phyloP scores from a whole-genome alignment of 2,329 filamentous ascomycete genomes.

The Nothophoma quercina region DNA sequence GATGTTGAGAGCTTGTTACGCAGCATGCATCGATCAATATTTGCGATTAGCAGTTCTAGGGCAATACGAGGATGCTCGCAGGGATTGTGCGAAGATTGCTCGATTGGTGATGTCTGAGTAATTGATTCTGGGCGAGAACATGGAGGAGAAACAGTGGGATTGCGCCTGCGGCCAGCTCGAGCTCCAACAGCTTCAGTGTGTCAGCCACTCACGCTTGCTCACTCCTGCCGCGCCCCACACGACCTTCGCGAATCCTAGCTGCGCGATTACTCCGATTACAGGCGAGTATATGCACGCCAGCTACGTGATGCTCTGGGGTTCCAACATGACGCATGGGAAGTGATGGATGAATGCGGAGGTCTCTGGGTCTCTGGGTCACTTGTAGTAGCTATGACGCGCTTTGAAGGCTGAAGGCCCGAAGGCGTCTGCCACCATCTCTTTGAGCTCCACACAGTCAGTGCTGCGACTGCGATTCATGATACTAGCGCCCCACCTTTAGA shows the following conservation, averaged over 20 bases:
- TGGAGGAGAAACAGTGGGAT: conserved; percentile 1
- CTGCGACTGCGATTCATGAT: conserved; percentile 4
- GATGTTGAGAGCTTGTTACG: too few relatives aligned
- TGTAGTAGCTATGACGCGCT: not conserved
- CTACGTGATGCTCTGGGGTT: not conserved
- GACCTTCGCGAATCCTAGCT: not conserved
- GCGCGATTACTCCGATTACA: not conserved
- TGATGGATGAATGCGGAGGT: not conserved
- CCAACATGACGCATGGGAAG: not conserved
- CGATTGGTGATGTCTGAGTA: conserved; percentile 48
- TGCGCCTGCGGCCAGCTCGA: not conserved
- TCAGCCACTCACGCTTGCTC: conserved; percentile 5
- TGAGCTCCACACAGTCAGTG: conserved; percentile 11
- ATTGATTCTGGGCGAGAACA: conserved; percentile 25
- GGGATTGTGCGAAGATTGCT: not conserved
- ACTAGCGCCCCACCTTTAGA: conserved; percentile 17
- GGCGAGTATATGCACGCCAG: not conserved
- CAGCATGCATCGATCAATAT: not conserved
- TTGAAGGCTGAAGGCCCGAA: not conserved
- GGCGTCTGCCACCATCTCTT: not conserved
- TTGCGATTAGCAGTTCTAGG: not conserved
- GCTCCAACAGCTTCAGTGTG: not conserved
- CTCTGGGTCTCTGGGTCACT: not conserved
- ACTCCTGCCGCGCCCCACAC: conserved; percentile 10
- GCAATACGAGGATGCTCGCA: conserved; percentile 6